Conservation (phyloP, 73 alveolate species). For the Paramecium caudatum region DNA sequence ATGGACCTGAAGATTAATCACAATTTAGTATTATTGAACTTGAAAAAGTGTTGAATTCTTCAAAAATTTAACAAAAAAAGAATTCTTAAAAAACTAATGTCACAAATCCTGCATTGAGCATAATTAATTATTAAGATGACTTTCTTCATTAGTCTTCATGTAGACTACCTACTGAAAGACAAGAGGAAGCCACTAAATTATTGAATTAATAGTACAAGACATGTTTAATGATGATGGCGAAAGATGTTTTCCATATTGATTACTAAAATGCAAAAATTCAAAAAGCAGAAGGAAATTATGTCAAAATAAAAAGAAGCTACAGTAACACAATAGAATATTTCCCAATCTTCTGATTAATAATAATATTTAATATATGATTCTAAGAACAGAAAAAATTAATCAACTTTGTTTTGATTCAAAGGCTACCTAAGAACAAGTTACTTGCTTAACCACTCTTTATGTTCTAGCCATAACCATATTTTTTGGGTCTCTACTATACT, state of each 20-base stretch:
- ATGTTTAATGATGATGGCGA: slow-evolving; percentile 44
- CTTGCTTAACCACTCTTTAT: neutral
- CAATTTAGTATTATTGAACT: neutral
- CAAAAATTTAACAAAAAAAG: slow-evolving; percentile 5
- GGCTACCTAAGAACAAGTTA: slow-evolving; percentile 7
- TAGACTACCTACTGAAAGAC: slow-evolving; percentile 50
- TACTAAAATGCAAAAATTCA: neutral
- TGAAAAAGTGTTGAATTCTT: slow-evolving; percentile 26
- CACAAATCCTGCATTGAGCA: slow-evolving; percentile 21
- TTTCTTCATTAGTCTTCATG: neutral
- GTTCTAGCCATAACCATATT: neutral
- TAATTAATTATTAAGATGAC: slow-evolving; percentile 56
- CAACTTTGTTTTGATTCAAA: neutral
- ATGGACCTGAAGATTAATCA: neutral
- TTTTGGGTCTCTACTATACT: neutral
- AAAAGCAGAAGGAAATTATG: neutral
- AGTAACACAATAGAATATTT: slow-evolving; percentile 24
- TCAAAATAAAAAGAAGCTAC: slow-evolving; percentile 36
- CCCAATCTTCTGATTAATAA: slow-evolving; percentile 23
- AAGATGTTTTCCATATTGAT: slow-evolving; percentile 22
- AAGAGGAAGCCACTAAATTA: slow-evolving; percentile 11
- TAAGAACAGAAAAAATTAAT: no score
- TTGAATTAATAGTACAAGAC: slow-evolving; percentile 5
- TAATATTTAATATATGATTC: no score
- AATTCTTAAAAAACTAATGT: neutral